Conservation (phyloP, 345 rosid species). For the Toxicodendron radicans region DNA sequence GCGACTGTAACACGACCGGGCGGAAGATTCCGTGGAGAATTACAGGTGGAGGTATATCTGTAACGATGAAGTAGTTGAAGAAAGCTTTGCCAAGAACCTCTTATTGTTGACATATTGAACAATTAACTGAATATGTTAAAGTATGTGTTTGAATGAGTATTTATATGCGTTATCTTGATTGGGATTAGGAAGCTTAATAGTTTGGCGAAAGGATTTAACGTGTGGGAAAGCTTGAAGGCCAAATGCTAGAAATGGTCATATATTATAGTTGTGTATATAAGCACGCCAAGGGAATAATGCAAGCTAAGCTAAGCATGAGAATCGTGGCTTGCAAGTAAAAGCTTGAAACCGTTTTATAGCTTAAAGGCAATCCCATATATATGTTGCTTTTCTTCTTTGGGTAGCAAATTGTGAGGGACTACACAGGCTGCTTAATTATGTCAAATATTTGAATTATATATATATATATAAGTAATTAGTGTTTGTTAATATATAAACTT, state of each 20-base stretch:
- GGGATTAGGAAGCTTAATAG: neutral
- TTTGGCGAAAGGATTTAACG: neutral
- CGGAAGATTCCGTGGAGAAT: neutral
- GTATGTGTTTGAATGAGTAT: neutral
- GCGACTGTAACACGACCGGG: neutral
- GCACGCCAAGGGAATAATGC: constrained; percentile 21
- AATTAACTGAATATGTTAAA: too few species aligned
- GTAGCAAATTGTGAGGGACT: too few species aligned
- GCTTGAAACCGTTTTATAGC: neutral
- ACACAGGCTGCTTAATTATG: too few species aligned
- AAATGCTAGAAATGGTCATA: neutral
- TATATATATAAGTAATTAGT: too few species aligned
- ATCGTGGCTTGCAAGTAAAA: constrained; percentile 4
- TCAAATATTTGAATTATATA: too few species aligned
- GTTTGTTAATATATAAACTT: too few species aligned
- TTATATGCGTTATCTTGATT: constrained; percentile 3
- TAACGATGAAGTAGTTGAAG: neutral
- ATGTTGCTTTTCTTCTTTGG: neutral
- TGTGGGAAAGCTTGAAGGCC: neutral
- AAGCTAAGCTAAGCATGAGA: neutral
- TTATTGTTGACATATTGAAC: constrained; percentile 5
- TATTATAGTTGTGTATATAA: neutral
- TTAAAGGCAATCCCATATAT: neutral
- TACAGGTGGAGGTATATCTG: neutral
- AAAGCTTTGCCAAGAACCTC: constrained; percentile 1